phyloP scores from a whole-genome alignment of 192 early-diverging fungal species.

The Linnemannia elongata region DNA sequence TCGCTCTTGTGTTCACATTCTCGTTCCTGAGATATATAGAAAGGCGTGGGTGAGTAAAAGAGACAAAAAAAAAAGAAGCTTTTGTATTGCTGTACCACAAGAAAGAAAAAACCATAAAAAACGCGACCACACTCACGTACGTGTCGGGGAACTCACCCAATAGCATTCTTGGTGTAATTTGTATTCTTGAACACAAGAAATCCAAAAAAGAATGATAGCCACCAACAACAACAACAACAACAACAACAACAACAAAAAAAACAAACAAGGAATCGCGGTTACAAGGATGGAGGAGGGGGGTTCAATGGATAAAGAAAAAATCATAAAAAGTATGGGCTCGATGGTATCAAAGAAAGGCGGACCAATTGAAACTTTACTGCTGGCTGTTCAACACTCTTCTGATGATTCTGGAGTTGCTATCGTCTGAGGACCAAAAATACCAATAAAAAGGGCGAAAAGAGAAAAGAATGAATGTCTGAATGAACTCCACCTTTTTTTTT shows the following conservation, averaged over 20 bases:
- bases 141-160: background rate
- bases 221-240: too few species aligned
- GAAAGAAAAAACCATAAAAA: background rate
- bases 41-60: background rate
- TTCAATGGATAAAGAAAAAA: background rate
- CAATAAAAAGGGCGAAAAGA: background rate
- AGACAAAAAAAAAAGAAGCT: background rate
- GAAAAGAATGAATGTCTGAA: background rate
- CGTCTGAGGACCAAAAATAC: background rate
- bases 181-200: background rate
- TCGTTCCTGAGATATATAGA: background rate
- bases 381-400: background rate
- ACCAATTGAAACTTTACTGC: too few species aligned
- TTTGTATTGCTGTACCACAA: background rate
- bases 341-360: too few species aligned
- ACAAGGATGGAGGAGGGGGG: background rate
- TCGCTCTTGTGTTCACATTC: background rate
- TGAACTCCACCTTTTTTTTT: background rate
- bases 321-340: background rate
- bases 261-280: background rate
- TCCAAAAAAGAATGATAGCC: background rate
- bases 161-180: background rate
- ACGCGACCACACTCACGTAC: background rate
- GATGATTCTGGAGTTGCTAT: background rate
- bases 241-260: background rate